Evolutionary conservation across 2,329 filamentous ascomycete species (phyloP).

Genomic region (Cercospora sesami): DNA sequence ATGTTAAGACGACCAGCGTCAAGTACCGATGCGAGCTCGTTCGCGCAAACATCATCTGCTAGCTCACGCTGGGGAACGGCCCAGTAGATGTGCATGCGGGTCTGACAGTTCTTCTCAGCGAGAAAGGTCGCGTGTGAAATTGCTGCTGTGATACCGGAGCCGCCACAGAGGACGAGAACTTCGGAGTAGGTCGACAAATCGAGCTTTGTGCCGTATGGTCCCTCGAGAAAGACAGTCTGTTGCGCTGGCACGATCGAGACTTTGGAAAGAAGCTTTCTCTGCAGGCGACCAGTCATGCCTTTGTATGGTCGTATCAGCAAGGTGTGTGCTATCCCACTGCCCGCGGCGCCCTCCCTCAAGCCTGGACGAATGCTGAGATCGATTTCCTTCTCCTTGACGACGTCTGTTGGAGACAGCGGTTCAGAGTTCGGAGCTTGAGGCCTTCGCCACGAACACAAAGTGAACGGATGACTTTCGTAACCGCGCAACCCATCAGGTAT

Average conservation of each 20-base stretch:
- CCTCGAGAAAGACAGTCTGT: constrained; percentile 49
- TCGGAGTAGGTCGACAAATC: constrained; percentile 46
- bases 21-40: constrained; percentile 20
- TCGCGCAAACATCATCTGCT: constrained; percentile 24
- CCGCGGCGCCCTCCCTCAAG: background rate
- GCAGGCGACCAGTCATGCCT: constrained; percentile 53
- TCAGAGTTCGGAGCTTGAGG: background rate
- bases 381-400: constrained; percentile 11
- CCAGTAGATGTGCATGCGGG: constrained; percentile 26
- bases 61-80: constrained; percentile 20
- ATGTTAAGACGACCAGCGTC: constrained; percentile 21
- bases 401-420: constrained; percentile 2
- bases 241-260: constrained; percentile 30
- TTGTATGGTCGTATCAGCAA: constrained; percentile 55
- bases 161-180: constrained; percentile 50
- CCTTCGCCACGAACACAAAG: constrained; percentile 39
- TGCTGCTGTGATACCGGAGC: constrained; percentile 52
- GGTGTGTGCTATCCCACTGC: constrained; percentile 35
- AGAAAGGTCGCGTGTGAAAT: constrained; percentile 30
- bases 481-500: constrained; percentile 46
- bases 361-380: constrained; percentile 16
- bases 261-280: constrained; percentile 37
- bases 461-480: constrained; percentile 57
- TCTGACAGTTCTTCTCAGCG: constrained; percentile 1
- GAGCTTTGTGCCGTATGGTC: constrained; percentile 50